Base-by-base conservation (phyloP, 176 grass and related monocot genomes). In the Oryza brachyantha region DNA sequence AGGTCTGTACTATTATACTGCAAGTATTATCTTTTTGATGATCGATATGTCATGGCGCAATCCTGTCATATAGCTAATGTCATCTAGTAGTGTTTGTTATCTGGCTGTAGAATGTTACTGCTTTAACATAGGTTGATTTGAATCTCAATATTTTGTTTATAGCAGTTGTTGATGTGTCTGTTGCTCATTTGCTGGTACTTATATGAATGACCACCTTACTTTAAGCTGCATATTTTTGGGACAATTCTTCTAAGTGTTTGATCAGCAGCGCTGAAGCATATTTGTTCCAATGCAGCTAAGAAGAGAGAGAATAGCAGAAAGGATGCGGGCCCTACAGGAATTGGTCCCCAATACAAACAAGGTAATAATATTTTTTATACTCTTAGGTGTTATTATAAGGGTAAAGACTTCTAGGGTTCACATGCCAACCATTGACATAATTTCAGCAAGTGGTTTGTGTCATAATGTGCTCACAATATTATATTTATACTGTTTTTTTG, bases 261-360 rank as follows among this genome's bases (percentile, higher is more conserved):
- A 84, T 86, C 34, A 77, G 13, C 58, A 65, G 13, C 40, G 61
- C 70, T 82, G 65, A 81, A 74, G 37, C 64, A 55, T 77, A 21
- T 66, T 64, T 79, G 68, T 78, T 84, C 54, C 57, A 32, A 40
- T 86, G 74, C 87, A 97, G 95, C 77, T 98, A 83, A 87, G 95
- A 77, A 92, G 95, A 90, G 95, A 98, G 82, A 98, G 83, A 83
- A 98, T 98, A 86, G 87, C 92, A n/a, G 95, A 98, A 88, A 98
- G 92, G 88, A 98, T 94, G 90, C 94, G 92, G 63, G 85, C 87
- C 29, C 63, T 98, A 70, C 92, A 98, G 79, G 95, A 98, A 89
- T 78, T 98, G 89, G 95, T 98, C 74, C 95, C 95, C 75, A 98
- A 94, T 82, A 98, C 95, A 73, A 98, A 94, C 83, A 98, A 98